Evolutionary conservation across 106 monocot species (phyloP), one percentile per base, ranked within the genome.

Genomic region (Allium sativum): DNA sequence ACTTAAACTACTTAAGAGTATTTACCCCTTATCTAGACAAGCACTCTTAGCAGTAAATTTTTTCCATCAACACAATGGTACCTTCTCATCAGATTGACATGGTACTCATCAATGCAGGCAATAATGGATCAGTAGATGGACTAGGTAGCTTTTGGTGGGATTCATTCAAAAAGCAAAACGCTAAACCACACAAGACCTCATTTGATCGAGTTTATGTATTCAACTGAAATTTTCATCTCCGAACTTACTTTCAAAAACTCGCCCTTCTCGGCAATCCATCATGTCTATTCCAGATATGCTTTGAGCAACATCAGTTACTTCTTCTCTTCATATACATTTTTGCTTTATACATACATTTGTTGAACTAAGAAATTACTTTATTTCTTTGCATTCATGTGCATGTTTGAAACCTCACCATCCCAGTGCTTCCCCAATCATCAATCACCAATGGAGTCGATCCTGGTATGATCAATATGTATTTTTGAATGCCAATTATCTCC

Each of bases 61-160:
- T 31, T 31, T 31, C 31, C 5, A 31, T 31, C 31, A 31, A 31
- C 31, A 31, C 31, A 31, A 5, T 31, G 31, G 0, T 31, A 0
- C 31, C 1, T 31, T n/a, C n/a, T n/a, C n/a, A n/a, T n/a, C n/a
- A n/a, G n/a, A n/a, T n/a, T n/a, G n/a, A n/a, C n/a, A n/a, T n/a
- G n/a, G n/a, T n/a, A n/a, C 31, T 31, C 31, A 31, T 31, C 44
- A n/a, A 9, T 47, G 4, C 14, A 96, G 91, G 91, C 67, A 82
- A 47, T 21, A 96, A 96, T 82, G 96, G 96, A 45, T 84, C 91
- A 15, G 78, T 96, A 41, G 76, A 91, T 63, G 96, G 96, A 7
- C 90, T 84, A 72, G 96, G 90, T 43, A 71, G 56, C 42, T 58
- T 84, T 62, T 96, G 96, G 95, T 96, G 95, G 95, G 82, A 77